Evolutionary conservation across 2,329 filamentous ascomycete species (phyloP), one percentile per base, ranked within the genome.

Genomic region (Xylaria sp.): DNA sequence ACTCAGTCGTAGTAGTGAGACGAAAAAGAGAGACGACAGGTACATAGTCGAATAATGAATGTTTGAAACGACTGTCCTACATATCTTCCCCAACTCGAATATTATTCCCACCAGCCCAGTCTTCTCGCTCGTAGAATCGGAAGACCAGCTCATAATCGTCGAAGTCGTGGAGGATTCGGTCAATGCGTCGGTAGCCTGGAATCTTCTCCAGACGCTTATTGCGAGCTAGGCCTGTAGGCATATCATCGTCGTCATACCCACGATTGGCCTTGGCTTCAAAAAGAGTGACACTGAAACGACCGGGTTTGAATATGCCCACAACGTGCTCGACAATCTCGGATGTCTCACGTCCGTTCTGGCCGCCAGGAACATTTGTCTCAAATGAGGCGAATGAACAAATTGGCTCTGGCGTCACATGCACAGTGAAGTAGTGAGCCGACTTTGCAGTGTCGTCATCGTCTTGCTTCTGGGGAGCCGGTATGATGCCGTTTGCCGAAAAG

Each of bases 371-470:
- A 76, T 98, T 99, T 74, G 96, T 98, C 85, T 99, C 96, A 79
- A 99, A 99, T 1, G 94, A 98, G 44, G 96, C 96, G 80, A 97
- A 99, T 5, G 94, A 98, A 85, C 95, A 99, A 77, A 97, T 90
- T 15, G 95, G 94, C 85, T 99, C 96, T 0, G 96, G 96, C 0
- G 96, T 99, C 74, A 99, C 96, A 79, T 99, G 96, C 28, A 99
- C 96, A 0, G 95, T 99, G 83, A 98, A 99, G 84, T 99, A 99
- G 82, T 98, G 94, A 50, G 89, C 91, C 3, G 87, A 84, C 62
- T 85, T 85, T 69, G 82, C 81, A 59, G 79, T 78, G 69, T 85
- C 82, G 79, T 83, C 72, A 3, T 71, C 75, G 44, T 76, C 84
- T 41, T 83, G 82, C 62, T 85, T 84, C 15, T 87, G 84, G 0